Conservation (phyloP, 306 rosid genomes). For the Betula pendula region DNA sequence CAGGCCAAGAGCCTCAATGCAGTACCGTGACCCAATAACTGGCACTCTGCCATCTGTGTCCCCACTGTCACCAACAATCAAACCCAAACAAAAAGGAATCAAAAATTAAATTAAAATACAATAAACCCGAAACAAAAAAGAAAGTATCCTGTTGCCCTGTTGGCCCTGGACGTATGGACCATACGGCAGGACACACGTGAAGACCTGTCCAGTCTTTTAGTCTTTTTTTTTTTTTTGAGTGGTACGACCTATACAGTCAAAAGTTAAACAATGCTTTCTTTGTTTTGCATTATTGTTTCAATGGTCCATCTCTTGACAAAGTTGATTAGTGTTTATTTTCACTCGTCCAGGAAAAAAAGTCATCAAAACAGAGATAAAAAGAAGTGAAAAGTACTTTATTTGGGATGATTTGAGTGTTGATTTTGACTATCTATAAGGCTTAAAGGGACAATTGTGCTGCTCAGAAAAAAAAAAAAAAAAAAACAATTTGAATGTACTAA, state of each 20-base stretch:
- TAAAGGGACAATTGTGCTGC: neutral
- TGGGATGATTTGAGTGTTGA: no score
- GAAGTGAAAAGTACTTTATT: no score
- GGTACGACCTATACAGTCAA: no score
- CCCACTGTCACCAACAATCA: constrained; percentile 38
- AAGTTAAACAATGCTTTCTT: neutral
- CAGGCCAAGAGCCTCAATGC: constrained; percentile 49
- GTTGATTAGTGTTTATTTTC: no score
- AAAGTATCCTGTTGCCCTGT: neutral
- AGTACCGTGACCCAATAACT: constrained; percentile 52
- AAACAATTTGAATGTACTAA: no score
- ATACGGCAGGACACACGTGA: neutral
- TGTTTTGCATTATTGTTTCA: neutral
- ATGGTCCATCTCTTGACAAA: no score
- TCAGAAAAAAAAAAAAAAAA: neutral
- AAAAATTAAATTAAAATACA: neutral
- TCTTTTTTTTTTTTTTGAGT: no score
- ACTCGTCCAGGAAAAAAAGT: neutral
- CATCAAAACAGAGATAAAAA: no score
- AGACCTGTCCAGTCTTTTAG: no score
- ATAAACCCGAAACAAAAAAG: no score
- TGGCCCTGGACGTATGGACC: neutral
- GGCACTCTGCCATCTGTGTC: constrained; percentile 61
- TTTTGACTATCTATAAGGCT: neutral
- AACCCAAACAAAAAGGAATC: neutral